Percentiles rank a stretch among this genome's conserved stretches.
phyloP scores from a whole-genome alignment of 805 yeast genomes.

The Yamadazyma kitorensis region DNA sequence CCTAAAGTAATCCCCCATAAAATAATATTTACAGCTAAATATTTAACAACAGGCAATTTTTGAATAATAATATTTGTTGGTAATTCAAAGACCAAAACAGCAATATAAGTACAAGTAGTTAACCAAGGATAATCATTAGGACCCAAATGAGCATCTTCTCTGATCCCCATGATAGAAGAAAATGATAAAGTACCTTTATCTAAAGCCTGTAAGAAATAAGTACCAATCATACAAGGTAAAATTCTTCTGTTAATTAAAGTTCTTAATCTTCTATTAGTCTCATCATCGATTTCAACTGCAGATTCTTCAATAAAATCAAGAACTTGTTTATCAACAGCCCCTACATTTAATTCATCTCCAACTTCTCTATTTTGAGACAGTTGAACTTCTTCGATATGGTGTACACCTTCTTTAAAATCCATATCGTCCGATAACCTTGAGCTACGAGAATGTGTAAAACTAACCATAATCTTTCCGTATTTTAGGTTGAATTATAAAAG shows the following conservation, averaged over 20 bases:
- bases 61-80: conserved; percentile 41
- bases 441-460: neutral
- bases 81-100: conserved; percentile 54
- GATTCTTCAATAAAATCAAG: conserved; percentile 15
- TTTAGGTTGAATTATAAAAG: too few relatives aligned
- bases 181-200: conserved; percentile 57
- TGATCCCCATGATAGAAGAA: conserved; percentile 65
- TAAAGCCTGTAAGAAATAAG: conserved; percentile 55
- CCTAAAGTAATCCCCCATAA: conserved; percentile 56
- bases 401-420: conserved; percentile 4
- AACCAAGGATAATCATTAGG: conserved; percentile 49
- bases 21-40: conserved; percentile 44
- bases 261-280: conserved; percentile 18
- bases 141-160: conserved; percentile 35
- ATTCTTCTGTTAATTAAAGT: conserved; percentile 24
- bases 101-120: conserved; percentile 51
- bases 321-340: conserved; percentile 14
- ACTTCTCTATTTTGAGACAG: conserved; percentile 3
- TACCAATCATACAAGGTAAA: conserved; percentile 49
- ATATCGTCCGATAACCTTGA: conserved; percentile 1
- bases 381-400: conserved; percentile 4
- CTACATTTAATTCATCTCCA: conserved; percentile 9
- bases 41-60: conserved; percentile 49
- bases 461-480: too few relatives aligned
- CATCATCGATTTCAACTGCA: conserved; percentile 23